Base-by-base conservation (phyloP, 768 basidiomycete species). In the Leccinum truebloodii region DNA sequence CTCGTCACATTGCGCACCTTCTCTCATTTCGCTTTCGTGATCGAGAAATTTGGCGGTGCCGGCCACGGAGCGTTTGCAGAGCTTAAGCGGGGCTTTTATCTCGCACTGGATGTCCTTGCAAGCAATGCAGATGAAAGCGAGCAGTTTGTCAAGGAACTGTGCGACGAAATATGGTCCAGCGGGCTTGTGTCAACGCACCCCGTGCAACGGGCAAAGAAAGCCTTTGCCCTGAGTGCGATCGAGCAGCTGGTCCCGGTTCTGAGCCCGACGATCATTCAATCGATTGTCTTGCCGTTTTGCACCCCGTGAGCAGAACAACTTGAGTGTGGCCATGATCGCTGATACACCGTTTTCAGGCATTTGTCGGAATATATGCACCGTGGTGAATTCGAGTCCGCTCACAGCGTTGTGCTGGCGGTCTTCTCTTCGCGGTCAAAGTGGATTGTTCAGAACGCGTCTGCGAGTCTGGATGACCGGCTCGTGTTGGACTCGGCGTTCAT, bases 371-470 rank as follows among this genome's bases (percentile, higher is more conserved):
- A 85, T 2, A 59, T 58, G 14, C 79, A 90, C 63, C 85, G 89
- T 35, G 89, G 94, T 63, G 85, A 85, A n/a, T 95, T 86, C 66
- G 93, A 95, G 71, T 89, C 91, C 0, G 86, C 92, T 1, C 94
- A 95, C 70, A 94, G 93, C 9, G 90, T 91, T 28, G 75, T 95
- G 37, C 77, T 95, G 14, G 81, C 92, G 4, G 78, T 92, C 44
- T 88, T 93, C 68, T 82, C 88, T 10, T 79, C 84, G 30, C 80
- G 83, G 65, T 83, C 85, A 0, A 80, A 83, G 62, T 74, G 71
- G 20, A 52, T 65, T 26, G 63, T 57, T 8, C 59, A 70, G 55
- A 59, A 55, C 22, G 30, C 52, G 5, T 52, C 59, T 8, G 28
- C 64, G 39, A 39, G 22, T 18, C 22, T 16, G n/a, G 58, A 66